Percentiles rank a stretch among this genome's conserved stretches.
Conservation (phyloP, 306 rosid species). For the Oemleria cerasiformis region DNA sequence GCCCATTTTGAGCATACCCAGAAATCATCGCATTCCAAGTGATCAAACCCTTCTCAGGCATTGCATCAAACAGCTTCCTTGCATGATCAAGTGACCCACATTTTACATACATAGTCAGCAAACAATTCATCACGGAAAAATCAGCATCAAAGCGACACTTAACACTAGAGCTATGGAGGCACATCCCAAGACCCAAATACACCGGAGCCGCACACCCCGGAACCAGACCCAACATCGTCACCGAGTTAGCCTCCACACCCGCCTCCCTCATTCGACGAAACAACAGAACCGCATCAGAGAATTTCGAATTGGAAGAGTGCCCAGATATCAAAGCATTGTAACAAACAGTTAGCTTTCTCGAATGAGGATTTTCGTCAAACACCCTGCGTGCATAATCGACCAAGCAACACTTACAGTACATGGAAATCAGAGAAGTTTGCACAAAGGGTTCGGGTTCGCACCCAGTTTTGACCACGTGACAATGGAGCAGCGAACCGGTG, state of each 20-base stretch:
- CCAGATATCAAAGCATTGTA: conserved; percentile 85
- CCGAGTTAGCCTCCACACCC: conserved; percentile 39
- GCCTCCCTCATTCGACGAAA: conserved; percentile 55
- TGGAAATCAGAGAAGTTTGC: conserved; percentile 65
- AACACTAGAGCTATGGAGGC: conserved; percentile 47
- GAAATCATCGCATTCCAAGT: conserved; percentile 92
- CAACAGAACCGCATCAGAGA: conserved; percentile 39
- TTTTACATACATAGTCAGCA: conserved; percentile 74
- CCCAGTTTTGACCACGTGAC: conserved; percentile 69
- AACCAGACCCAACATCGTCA: conserved; percentile 69
- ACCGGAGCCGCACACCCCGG: conserved; percentile 46
- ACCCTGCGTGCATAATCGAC: conserved; percentile 54
- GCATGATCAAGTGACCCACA: conserved; percentile 59
- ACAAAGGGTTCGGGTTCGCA: conserved; percentile 67
- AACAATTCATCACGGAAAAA: conserved; percentile 59
- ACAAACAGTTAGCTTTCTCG: conserved; percentile 41
- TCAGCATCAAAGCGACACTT: conserved; percentile 51
- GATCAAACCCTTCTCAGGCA: conserved; percentile 64
- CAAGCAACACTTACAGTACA: conserved; percentile 45
- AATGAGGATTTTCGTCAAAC: conserved; percentile 54
- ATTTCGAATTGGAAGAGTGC: conserved; percentile 39
- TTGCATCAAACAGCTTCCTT: conserved; percentile 52
- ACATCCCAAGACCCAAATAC: conserved; percentile 43
- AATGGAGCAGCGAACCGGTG: conserved; percentile 58
- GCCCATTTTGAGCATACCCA: conserved; percentile 80